Evolutionary conservation across 2,329 filamentous ascomycete genomes (phyloP).

Genomic region (Fusarium haematococcum): DNA sequence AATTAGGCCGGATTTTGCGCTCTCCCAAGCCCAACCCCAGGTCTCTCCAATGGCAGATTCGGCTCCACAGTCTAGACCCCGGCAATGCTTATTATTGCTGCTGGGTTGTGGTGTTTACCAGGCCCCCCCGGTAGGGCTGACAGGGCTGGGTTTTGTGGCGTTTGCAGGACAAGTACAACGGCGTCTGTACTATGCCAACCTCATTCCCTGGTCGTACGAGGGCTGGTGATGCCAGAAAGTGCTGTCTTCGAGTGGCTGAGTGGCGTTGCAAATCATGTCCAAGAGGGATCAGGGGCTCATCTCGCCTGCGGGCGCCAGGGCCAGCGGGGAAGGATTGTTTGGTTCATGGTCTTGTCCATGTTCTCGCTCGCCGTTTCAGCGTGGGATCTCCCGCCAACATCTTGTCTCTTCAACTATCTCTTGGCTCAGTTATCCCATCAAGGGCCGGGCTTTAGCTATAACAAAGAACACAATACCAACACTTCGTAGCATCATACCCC

Average conservation of each 20-base stretch:
- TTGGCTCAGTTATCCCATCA: neutral
- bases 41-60: neutral
- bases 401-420: neutral
- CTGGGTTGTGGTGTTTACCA: neutral
- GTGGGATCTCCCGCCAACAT: neutral
- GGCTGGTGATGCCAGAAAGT: neutral
- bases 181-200: neutral
- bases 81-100: neutral
- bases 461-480: neutral
- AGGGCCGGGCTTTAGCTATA: neutral
- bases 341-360: neutral
- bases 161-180: neutral
- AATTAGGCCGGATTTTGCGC: neutral
- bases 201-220: neutral
- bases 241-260: neutral
- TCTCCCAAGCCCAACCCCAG: neutral
- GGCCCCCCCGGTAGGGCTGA: neutral
- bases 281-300: neutral
- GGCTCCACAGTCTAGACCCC: neutral
- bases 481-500: neutral
- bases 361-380: neutral
- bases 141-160: neutral
- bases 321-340: neutral
- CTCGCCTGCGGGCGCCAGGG: neutral
- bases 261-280: neutral